Percentiles rank a stretch among this genome's conserved stretches.
Conservation (phyloP, 495 filamentous ascomycete species). For the Penicillium paxilli region DNA sequence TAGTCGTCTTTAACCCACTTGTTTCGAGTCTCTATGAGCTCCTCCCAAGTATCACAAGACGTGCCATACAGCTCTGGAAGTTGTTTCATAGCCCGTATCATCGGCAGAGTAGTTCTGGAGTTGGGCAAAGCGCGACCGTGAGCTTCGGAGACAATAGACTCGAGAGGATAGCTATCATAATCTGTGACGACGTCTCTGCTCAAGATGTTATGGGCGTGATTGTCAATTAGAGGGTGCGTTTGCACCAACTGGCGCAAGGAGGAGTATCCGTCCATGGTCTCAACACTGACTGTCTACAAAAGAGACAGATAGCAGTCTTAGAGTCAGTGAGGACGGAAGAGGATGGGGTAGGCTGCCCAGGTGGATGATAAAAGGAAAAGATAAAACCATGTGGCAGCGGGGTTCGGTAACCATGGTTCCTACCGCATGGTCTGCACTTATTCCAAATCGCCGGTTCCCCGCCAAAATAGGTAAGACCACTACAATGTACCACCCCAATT, state of each 20-base stretch:
- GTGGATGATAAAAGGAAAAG: neutral
- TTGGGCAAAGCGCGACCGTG: slow-evolving; percentile 63
- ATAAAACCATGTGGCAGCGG: neutral
- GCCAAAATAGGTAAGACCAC: too few species aligned
- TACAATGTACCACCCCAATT: too few species aligned
- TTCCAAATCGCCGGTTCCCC: too few species aligned
- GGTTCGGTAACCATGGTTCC: neutral
- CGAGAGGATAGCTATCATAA: slow-evolving; percentile 41
- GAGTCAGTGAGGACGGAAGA: neutral
- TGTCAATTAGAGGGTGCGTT: slow-evolving; percentile 77
- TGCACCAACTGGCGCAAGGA: slow-evolving; percentile 53
- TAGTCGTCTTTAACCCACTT: slow-evolving; percentile 54
- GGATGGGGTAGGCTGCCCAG: neutral
- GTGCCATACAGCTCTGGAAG: slow-evolving; percentile 63
- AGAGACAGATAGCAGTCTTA: neutral
- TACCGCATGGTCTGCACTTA: too few species aligned
- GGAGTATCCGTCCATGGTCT: slow-evolving; percentile 31
- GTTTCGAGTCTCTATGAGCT: slow-evolving; percentile 60
- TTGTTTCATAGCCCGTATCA: slow-evolving; percentile 69
- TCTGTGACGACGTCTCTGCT: slow-evolving; percentile 31
- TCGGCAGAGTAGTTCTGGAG: slow-evolving; percentile 60
- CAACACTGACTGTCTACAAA: slow-evolving; percentile 5
- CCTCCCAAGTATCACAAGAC: slow-evolving; percentile 55
- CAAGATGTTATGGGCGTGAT: slow-evolving; percentile 83
- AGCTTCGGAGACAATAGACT: slow-evolving; percentile 74